A percentile compares a stretch with the other conserved stretches of the same genome.
These are phyloP conservation scores for Schizosaccharomyces osmophilus DNA, from an alignment of 805 yeast species.

Conservation along the genomic window DNA sequence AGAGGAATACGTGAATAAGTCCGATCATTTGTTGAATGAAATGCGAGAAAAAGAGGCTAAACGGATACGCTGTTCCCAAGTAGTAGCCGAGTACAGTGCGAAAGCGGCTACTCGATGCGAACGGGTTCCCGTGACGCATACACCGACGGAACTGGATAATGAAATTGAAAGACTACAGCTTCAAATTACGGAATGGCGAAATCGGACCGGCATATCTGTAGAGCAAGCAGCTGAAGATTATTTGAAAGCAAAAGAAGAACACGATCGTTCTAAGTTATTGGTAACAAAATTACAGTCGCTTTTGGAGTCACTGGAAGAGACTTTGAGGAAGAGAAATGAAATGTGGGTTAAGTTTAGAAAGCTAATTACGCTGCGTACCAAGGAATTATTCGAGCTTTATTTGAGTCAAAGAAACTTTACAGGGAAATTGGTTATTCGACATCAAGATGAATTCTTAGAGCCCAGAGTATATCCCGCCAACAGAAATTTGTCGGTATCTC, in stretches of 20 bases:
- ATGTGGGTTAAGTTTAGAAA: conserved; percentile 7
- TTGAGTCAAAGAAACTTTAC: conserved; percentile 36
- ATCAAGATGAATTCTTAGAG: conserved; percentile 12
- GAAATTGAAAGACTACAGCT: conserved; percentile 1
- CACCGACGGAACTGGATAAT: neutral
- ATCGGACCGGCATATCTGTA: conserved; percentile 3
- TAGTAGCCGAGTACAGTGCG: neutral
- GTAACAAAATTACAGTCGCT: conserved; percentile 1
- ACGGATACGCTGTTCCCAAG: neutral
- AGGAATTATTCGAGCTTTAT: conserved; percentile 14
- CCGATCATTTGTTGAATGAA: neutral
- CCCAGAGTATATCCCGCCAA: conserved; percentile 9
- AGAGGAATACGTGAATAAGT: neutral
- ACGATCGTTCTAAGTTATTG: conserved; percentile 5
- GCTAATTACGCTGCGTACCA: conserved; percentile 9
- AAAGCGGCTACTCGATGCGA: neutral
- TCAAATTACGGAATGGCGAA: neutral
- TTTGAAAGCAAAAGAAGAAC: conserved; percentile 3
- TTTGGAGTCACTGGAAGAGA: neutral
- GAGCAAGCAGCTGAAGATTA: conserved; percentile 7
- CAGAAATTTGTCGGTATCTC: conserved; percentile 9
- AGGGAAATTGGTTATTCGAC: conserved; percentile 48
- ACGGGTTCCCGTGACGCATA: conserved; percentile 1
- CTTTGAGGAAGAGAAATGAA: conserved; percentile 6
- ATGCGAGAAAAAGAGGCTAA: neutral